These are phyloP conservation scores for Paecilomyces niveus DNA, from an alignment of 2,329 filamentous ascomycete genomes.

Conservation along the genomic window DNA sequence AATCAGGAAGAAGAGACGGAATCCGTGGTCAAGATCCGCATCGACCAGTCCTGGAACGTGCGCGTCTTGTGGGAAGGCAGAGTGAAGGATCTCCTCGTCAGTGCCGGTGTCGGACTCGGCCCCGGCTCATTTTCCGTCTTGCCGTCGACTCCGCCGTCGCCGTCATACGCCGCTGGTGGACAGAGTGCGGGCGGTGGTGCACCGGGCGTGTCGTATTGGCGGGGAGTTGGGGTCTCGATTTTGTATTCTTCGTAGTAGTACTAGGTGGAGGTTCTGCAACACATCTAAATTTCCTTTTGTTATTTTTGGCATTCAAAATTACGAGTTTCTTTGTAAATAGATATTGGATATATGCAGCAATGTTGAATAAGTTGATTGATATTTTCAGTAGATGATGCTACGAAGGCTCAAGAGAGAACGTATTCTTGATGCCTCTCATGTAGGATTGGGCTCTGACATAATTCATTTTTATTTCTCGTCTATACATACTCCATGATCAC, in stretches of 20 bases:
- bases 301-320: background rate
- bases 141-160: constrained; percentile 16
- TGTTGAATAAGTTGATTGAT: background rate
- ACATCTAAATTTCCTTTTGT: no score
- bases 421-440: no score
- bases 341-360: background rate
- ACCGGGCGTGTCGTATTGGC: constrained; percentile 29
- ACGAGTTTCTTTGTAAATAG: background rate
- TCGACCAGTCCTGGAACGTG: constrained; percentile 82
- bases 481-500: background rate
- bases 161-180: constrained; percentile 10
- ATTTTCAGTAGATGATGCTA: no score
- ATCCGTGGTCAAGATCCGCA: constrained; percentile 80
- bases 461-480: background rate
- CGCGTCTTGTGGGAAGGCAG: constrained; percentile 88
- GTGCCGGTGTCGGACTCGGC: constrained; percentile 79
- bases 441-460: background rate
- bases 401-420: no score
- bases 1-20: constrained; percentile 59
- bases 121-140: constrained; percentile 31
- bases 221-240: constrained; percentile 35
- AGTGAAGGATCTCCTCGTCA: constrained; percentile 87
- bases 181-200: constrained; percentile 19
- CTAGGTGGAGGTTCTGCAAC: constrained; percentile 3
- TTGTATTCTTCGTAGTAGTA: constrained; percentile 30